These are phyloP conservation scores for Plasmodium berghei DNA, from an alignment of 169 alveolate species.

Conservation along the genomic window DNA sequence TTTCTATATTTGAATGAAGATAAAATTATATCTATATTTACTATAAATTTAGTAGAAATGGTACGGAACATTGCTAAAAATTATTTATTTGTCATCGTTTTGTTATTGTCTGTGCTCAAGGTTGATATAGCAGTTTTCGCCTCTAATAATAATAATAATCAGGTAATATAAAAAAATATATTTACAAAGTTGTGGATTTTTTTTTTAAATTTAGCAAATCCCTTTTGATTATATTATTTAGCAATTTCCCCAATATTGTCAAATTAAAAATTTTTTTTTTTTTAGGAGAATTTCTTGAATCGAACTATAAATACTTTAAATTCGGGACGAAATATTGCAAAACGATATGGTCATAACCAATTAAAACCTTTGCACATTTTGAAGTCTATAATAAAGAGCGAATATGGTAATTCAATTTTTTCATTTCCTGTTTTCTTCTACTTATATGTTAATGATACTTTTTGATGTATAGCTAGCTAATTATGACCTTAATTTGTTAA, in stretches of 20 bases:
- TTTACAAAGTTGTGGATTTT: neutral
- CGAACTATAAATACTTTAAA: constrained; percentile 70
- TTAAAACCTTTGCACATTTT: constrained; percentile 64
- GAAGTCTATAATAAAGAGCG: constrained; percentile 56
- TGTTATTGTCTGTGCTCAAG: constrained; percentile 12
- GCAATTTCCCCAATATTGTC: neutral
- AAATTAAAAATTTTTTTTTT: neutral
- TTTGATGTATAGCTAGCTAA: neutral
- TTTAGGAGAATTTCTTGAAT: constrained; percentile 23
- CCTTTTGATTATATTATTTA: neutral
- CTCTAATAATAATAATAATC: constrained; percentile 19
- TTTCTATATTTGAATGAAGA: no score
- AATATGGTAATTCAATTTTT: constrained; percentile 25
- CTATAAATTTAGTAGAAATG: neutral
- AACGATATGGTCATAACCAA: constrained; percentile 70
- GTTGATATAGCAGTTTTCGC: constrained; percentile 5
- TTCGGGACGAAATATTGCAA: constrained; percentile 59
- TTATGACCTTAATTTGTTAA: neutral
- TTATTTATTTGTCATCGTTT: neutral
- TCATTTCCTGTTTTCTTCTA: neutral
- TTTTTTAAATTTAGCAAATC: neutral
- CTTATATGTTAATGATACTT: neutral
- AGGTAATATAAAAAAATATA: constrained; percentile 1
- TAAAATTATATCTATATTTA: neutral
- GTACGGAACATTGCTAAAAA: neutral